These are phyloP conservation scores for Apiospora malaysiana DNA, from an alignment of 2,329 filamentous ascomycete species.

Conservation along the genomic window DNA sequence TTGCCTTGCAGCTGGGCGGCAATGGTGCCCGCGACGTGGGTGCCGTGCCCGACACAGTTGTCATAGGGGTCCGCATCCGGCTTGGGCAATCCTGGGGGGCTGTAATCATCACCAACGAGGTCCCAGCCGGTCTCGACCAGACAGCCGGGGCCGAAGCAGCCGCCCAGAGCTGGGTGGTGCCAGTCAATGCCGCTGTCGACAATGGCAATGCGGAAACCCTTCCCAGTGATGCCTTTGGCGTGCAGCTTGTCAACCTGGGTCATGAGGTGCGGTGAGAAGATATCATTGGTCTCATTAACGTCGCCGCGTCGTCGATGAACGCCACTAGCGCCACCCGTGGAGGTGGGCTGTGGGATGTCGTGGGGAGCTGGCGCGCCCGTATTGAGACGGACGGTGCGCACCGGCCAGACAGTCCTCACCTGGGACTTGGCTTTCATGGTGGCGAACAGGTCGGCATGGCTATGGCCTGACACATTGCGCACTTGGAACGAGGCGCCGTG, in stretches of 20 bases:
- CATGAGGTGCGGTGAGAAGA: conserved; percentile 24
- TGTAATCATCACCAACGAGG: conserved; percentile 52
- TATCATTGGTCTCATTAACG: neutral
- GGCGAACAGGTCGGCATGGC: neutral
- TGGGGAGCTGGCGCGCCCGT: neutral
- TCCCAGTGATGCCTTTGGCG: conserved; percentile 23
- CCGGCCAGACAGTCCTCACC: conserved; percentile 19
- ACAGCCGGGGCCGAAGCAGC: conserved; percentile 39
- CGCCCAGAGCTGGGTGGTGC: conserved; percentile 16
- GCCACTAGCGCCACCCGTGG: neutral
- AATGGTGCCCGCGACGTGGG: conserved; percentile 52
- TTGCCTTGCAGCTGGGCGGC: conserved; percentile 28
- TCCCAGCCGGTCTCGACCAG: conserved; percentile 52
- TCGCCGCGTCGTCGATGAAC: neutral
- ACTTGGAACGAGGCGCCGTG: conserved; percentile 24
- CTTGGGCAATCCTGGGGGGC: conserved; percentile 38
- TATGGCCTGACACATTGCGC: neutral
- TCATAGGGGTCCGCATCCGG: conserved; percentile 48
- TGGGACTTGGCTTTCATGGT: neutral
- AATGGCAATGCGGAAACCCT: conserved; percentile 23
- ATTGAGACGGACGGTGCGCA: conserved; percentile 20
- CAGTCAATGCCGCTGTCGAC: conserved; percentile 22
- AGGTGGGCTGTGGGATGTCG: neutral
- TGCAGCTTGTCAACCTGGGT: conserved; percentile 25
- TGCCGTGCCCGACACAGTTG: conserved; percentile 49